Conservation (phyloP, 495 filamentous ascomycete genomes). For the Lophiotrema nucula region DNA sequence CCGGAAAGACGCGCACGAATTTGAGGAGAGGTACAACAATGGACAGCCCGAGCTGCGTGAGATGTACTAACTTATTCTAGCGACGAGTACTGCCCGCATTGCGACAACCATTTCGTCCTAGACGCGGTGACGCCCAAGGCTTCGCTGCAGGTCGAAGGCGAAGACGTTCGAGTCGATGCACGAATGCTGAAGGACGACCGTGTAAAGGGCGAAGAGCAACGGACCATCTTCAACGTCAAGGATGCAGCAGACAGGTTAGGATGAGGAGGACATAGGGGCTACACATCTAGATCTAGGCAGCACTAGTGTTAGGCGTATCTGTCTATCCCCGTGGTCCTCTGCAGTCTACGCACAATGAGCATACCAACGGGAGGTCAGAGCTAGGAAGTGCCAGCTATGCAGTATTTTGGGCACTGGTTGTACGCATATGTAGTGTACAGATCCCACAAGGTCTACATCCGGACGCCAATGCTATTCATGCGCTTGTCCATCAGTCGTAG, state of each 20-base stretch:
- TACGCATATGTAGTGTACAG: slow-evolving; percentile 16
- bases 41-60: slow-evolving; percentile 3
- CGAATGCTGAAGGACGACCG: slow-evolving; percentile 94
- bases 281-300: neutral
- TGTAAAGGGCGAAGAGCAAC: slow-evolving; percentile 58
- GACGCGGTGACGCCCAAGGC: slow-evolving; percentile 82
- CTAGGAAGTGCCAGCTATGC: slow-evolving; percentile 3
- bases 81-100: slow-evolving; percentile 99
- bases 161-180: slow-evolving; percentile 78
- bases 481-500: slow-evolving; percentile 5
- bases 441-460: slow-evolving; percentile 24
- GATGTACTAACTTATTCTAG: too few species aligned
- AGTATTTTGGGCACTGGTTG: slow-evolving; percentile 10
- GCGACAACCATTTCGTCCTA: slow-evolving; percentile 96
- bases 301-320: too few species aligned
- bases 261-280: too few species aligned
- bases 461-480: slow-evolving; percentile 30
- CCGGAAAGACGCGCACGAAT: slow-evolving; percentile 85
- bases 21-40: slow-evolving; percentile 70
- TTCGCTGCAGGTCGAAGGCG: slow-evolving; percentile 79
- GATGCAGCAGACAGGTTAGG: slow-evolving; percentile 72
- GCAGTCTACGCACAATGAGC: too few species aligned
- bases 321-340: too few species aligned
- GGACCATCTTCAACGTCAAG: slow-evolving; percentile 68
- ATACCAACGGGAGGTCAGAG: neutral